These are phyloP conservation scores for Evernia prunastri DNA, from an alignment of 495 filamentous ascomycete species.

Conservation along the genomic window DNA sequence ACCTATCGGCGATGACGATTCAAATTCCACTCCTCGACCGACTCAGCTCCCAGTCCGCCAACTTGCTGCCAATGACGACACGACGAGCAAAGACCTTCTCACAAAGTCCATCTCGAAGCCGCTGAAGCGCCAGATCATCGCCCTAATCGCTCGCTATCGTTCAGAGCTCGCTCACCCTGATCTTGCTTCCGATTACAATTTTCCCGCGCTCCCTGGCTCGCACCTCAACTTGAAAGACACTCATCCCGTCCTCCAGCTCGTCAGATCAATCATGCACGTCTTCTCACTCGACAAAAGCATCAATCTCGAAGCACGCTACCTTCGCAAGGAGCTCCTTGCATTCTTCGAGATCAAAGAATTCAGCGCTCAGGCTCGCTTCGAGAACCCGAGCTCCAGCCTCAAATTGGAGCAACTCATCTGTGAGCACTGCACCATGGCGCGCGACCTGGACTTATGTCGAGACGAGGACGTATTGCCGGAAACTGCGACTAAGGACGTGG, in stretches of 20 bases:
- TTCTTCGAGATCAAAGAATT: constrained; percentile 95
- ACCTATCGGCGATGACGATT: constrained; percentile 35
- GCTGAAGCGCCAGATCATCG: constrained; percentile 77
- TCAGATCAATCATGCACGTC: constrained; percentile 86
- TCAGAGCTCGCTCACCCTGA: constrained; percentile 88
- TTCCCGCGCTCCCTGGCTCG: constrained; percentile 78
- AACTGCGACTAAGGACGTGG: constrained; percentile 30
- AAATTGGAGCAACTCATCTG: constrained; percentile 72
- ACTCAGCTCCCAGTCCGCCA: constrained; percentile 69
- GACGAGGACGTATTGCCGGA: constrained; percentile 74
- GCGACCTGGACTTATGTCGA: constrained; percentile 91
- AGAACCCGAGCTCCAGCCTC: constrained; percentile 73
- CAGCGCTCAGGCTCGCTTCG: constrained; percentile 74
- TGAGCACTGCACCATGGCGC: constrained; percentile 75
- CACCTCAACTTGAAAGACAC: constrained; percentile 53
- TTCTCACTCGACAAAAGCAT: constrained; percentile 83
- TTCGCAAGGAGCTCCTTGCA: constrained; percentile 81
- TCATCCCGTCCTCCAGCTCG: constrained; percentile 82
- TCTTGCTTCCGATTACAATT: constrained; percentile 74
- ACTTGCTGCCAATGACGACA: constrained; percentile 51
- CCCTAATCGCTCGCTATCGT: constrained; percentile 72
- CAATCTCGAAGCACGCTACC: constrained; percentile 72
- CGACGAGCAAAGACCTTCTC: constrained; percentile 51
- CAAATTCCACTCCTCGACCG: constrained; percentile 56
- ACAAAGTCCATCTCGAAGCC: constrained; percentile 76